phyloP scores from a whole-genome alignment of 2,329 filamentous ascomycete genomes.

The Cercospora zeina region DNA sequence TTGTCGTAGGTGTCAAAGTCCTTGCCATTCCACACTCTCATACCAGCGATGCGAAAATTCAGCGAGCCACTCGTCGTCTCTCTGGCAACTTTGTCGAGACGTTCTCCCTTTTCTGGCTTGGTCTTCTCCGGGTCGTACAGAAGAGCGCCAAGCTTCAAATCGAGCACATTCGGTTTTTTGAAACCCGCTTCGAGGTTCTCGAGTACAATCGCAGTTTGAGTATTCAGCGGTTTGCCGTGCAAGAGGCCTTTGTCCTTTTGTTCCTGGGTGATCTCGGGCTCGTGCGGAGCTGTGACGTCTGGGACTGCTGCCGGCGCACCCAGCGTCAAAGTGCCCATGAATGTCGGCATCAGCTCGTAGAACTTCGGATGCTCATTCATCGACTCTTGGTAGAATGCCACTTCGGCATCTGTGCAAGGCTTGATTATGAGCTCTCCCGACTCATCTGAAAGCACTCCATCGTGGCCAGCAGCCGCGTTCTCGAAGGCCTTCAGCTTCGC shows the following conservation, averaged over 20 bases:
- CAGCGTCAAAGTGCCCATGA: constrained; percentile 76
- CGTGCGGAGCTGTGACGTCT: constrained; percentile 25
- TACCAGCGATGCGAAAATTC: constrained; percentile 65
- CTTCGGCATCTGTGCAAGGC: constrained; percentile 81
- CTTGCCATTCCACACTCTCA: constrained; percentile 57
- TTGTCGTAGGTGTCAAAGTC: constrained; percentile 65
- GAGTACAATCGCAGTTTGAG: constrained; percentile 77
- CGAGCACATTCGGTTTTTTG: constrained; percentile 81
- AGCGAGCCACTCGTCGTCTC: constrained; percentile 61
- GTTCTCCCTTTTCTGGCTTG: constrained; percentile 57
- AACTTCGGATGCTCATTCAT: constrained; percentile 69
- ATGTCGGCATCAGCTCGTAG: constrained; percentile 77
- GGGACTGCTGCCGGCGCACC: constrained; percentile 48
- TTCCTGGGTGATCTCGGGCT: constrained; percentile 32
- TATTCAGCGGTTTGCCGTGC: constrained; percentile 66
- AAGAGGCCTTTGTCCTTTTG: constrained; percentile 47
- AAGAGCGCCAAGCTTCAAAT: constrained; percentile 84
- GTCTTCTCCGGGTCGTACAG: constrained; percentile 75
- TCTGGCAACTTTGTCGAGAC: constrained; percentile 60
- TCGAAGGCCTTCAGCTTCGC: constrained; percentile 68
- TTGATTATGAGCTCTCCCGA: constrained; percentile 89
- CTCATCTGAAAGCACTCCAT: constrained; percentile 82
- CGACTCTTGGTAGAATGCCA: constrained; percentile 82
- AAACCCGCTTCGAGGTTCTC: constrained; percentile 83
- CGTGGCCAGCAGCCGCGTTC: constrained; percentile 80